Evolutionary conservation across 1,284 basidiomycete species (phyloP).

Genomic region (Coriolopsis trogii): DNA sequence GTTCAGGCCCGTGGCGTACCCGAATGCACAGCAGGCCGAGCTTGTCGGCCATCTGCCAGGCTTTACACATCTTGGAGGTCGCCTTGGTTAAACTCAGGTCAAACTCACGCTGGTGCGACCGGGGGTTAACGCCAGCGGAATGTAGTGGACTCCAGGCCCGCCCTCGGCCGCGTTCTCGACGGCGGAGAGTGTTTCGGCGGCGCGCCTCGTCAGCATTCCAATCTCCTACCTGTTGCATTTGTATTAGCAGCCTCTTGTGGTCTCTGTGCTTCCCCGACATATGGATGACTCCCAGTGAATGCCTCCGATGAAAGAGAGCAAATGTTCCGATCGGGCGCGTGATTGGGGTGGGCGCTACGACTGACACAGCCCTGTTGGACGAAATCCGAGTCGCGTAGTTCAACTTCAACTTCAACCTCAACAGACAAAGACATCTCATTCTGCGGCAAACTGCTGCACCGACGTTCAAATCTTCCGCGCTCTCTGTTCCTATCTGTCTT

Average conservation of each 20-base stretch:
- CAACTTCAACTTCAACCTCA: no score
- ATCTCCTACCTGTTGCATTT: neutral
- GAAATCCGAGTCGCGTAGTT: neutral
- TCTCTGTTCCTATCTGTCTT: neutral
- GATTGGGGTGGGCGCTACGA: neutral
- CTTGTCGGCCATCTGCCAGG: constrained; percentile 20
- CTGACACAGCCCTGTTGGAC: constrained; percentile 1
- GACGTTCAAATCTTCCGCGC: no score
- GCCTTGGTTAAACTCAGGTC: neutral
- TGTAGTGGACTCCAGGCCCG: no score
- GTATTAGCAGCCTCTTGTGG: neutral
- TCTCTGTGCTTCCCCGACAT: no score
- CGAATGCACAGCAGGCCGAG: constrained; percentile 1
- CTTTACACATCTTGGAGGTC: neutral
- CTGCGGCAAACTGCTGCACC: no score
- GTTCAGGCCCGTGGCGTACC: neutral
- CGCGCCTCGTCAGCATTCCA: neutral
- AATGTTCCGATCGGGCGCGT: constrained; percentile 2
- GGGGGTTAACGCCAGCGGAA: neutral
- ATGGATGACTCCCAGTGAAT: neutral
- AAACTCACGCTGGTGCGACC: constrained; percentile 3
- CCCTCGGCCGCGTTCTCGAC: constrained; percentile 6
- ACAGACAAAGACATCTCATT: no score
- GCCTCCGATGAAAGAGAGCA: neutral
- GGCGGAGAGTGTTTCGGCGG: neutral